Conservation (phyloP, 805 yeast genomes). For the Candida krabiensis region DNA sequence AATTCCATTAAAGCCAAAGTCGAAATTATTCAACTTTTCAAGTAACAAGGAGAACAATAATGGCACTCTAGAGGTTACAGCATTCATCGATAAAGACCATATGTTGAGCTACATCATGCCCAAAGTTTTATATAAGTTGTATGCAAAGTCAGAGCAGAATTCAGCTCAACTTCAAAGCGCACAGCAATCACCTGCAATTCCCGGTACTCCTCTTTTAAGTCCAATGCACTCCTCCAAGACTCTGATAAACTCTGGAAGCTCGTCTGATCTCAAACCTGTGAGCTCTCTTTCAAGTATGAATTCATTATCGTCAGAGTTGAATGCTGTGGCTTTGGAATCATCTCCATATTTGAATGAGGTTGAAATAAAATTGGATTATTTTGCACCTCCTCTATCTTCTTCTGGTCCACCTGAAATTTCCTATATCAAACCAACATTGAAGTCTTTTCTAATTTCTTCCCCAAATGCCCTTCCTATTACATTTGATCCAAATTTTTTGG, state of each 20-base stretch:
- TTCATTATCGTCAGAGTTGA: slow-evolving; percentile 7
- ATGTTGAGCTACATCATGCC: slow-evolving; percentile 20
- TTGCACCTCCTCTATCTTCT: slow-evolving; percentile 5
- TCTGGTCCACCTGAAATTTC: slow-evolving; percentile 17
- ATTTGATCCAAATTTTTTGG: slow-evolving; percentile 16
- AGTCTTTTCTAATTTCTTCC: slow-evolving; percentile 20
- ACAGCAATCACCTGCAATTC: slow-evolving; percentile 7
- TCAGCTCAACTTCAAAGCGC: slow-evolving; percentile 8
- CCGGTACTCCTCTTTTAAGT: slow-evolving; percentile 1
- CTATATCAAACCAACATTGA: slow-evolving; percentile 14
- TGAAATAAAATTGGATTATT: slow-evolving; percentile 13
- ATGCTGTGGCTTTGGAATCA: slow-evolving; percentile 4
- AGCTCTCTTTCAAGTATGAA: slow-evolving; percentile 10
- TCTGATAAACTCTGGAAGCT: slow-evolving; percentile 1
- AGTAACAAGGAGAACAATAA: slow-evolving; percentile 13
- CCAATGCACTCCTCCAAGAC: slow-evolving; percentile 5
- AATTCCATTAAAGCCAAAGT: slow-evolving; percentile 15
- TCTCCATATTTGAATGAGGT: slow-evolving; percentile 17
- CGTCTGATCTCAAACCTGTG: slow-evolving; percentile 9
- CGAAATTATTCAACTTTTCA: slow-evolving; percentile 18
- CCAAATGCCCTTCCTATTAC: slow-evolving; percentile 21
- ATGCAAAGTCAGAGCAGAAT: slow-evolving; percentile 4
- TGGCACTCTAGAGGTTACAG: slow-evolving; percentile 10
- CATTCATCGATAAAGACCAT: slow-evolving; percentile 6
- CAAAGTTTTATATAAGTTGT: slow-evolving; percentile 17